phyloP scores from a whole-genome alignment of 2,329 filamentous ascomycete species.

The Apiospora marii region DNA sequence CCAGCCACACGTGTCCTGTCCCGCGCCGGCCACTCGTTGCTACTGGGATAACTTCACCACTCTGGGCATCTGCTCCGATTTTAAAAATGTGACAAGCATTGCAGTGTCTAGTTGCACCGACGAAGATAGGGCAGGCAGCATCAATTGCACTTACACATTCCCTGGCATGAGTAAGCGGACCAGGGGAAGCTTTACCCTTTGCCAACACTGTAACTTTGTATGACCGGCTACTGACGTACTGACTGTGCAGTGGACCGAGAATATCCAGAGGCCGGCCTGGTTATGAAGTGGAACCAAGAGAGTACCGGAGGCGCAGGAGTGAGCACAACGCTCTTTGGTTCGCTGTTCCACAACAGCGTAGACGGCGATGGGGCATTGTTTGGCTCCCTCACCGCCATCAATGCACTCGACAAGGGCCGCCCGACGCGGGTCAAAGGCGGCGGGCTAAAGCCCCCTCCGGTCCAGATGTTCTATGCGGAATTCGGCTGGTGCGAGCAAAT shows the following conservation, averaged over 20 bases:
- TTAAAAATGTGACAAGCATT: background rate
- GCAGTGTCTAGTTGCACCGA: background rate
- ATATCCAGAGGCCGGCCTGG: background rate
- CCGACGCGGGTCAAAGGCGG: background rate
- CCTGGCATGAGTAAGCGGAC: background rate
- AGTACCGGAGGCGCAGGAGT: background rate
- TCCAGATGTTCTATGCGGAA: background rate
- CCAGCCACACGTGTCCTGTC: background rate
- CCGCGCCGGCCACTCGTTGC: background rate
- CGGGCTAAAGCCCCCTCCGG: background rate
- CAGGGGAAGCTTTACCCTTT: background rate
- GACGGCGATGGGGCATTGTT: background rate
- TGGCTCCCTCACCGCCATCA: background rate
- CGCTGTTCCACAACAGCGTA: background rate
- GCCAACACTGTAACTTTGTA: background rate
- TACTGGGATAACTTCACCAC: background rate
- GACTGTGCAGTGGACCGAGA: background rate
- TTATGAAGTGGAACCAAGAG: background rate
- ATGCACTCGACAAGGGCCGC: background rate
- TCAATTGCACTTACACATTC: background rate
- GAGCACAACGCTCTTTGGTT: background rate
- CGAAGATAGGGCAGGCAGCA: background rate
- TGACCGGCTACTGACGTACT: background rate
- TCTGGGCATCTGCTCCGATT: background rate
- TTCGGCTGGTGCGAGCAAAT: background rate